phyloP scores from a whole-genome alignment of 371 early-diverging fungal genomes.

The Apophysomyces ossiformis region DNA sequence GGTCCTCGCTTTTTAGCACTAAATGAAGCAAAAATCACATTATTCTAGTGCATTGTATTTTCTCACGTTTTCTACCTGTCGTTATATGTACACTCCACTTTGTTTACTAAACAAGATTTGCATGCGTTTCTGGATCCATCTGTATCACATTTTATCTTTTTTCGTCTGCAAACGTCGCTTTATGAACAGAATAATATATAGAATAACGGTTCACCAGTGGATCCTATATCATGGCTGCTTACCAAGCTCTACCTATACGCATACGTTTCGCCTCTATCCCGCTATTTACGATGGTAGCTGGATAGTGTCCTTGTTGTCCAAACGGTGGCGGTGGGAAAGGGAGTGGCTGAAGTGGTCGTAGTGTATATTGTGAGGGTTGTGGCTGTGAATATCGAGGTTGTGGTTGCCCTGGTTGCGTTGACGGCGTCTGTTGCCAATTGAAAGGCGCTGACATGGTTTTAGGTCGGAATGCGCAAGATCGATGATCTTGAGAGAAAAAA shows the following conservation, averaged over 20 bases:
- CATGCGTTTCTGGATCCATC: slow-evolving; percentile 17
- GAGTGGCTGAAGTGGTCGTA: slow-evolving; percentile 1
- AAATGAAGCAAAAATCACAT: slow-evolving; percentile 12
- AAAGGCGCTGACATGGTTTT: slow-evolving; percentile 1
- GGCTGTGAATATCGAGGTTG: neutral
- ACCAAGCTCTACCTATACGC: slow-evolving; percentile 17
- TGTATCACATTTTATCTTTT: slow-evolving; percentile 36
- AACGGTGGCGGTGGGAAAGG: neutral
- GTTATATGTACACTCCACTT: slow-evolving; percentile 33
- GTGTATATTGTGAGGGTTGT: neutral
- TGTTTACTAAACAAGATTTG: slow-evolving; percentile 23
- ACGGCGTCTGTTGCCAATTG: neutral
- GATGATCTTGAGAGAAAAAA: neutral
- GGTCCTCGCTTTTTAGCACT: slow-evolving; percentile 53
- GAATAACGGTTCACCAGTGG: neutral
- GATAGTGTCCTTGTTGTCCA: neutral
- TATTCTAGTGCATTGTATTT: slow-evolving; percentile 6
- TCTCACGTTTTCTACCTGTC: slow-evolving; percentile 25
- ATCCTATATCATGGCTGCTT: neutral
- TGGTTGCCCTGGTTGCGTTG: neutral
- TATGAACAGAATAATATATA: neutral
- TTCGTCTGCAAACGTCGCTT: slow-evolving; percentile 37
- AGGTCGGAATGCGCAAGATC: neutral
- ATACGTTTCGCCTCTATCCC: slow-evolving; percentile 8
- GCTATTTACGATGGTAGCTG: neutral